Conservation (phyloP, 2,329 filamentous ascomycete species). For the Epichloe bromicola region DNA sequence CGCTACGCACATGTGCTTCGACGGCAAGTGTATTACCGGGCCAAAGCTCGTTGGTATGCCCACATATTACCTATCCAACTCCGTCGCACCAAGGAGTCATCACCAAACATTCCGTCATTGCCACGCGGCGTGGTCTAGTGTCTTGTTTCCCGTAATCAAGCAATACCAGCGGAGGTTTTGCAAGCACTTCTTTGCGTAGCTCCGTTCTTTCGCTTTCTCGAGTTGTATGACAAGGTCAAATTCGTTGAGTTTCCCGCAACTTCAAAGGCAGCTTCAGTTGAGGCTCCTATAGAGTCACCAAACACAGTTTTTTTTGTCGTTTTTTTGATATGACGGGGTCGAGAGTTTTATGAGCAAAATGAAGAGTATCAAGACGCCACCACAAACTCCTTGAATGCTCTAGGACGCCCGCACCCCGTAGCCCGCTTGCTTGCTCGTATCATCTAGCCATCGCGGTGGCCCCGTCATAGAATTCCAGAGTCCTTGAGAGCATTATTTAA, state of each 20-base stretch:
- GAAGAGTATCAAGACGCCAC: neutral
- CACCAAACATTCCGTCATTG: slow-evolving; percentile 4
- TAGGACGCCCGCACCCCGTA: slow-evolving; percentile 10
- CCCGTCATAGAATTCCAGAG: slow-evolving; percentile 74
- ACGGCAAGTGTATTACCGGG: neutral
- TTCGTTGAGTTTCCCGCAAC: neutral
- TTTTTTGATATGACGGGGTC: neutral
- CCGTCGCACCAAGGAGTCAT: slow-evolving; percentile 1
- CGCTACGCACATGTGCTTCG: neutral
- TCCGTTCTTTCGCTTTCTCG: neutral
- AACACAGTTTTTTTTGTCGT: neutral
- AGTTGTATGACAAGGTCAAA: neutral
- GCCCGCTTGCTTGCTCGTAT: slow-evolving; percentile 6
- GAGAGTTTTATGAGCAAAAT: neutral
- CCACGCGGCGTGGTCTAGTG: neutral
- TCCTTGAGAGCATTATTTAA: slow-evolving; percentile 96
- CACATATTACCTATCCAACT: neutral
- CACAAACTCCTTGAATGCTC: slow-evolving; percentile 10
- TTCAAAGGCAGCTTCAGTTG: neutral
- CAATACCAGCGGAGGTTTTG: neutral
- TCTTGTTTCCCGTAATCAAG: neutral
- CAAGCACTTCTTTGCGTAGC: neutral
- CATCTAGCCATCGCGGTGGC: slow-evolving; percentile 6
- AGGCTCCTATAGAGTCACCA: neutral
- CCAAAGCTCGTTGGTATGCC: neutral